A percentile compares a stretch with the other conserved stretches of the same genome.
Conservation (phyloP, 768 basidiomycete species). For the Boletus tylopilopsis region DNA sequence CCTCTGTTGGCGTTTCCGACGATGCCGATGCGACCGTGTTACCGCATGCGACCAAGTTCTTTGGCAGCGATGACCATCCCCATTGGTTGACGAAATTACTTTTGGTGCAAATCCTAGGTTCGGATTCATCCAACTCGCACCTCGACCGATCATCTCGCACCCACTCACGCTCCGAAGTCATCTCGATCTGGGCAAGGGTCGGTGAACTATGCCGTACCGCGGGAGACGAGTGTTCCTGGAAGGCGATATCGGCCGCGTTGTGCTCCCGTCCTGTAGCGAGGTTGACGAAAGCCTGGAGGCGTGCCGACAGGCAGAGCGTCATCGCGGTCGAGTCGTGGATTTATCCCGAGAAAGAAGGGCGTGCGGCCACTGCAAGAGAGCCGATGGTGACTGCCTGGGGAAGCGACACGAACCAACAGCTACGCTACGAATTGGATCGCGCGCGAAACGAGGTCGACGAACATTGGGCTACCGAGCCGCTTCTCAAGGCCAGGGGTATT, state of each 20-base stretch:
- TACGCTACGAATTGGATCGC: slow-evolving; percentile 45
- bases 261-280: slow-evolving; percentile 73
- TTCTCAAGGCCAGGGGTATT: slow-evolving; percentile 40
- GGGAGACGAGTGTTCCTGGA: slow-evolving; percentile 81
- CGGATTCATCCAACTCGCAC: slow-evolving; percentile 42
- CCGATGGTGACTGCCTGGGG: slow-evolving; percentile 67
- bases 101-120: slow-evolving; percentile 64
- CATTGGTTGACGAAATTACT: slow-evolving; percentile 81
- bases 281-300: slow-evolving; percentile 75
- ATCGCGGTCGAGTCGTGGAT: slow-evolving; percentile 68
- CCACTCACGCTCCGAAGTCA: slow-evolving; percentile 68
- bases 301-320: slow-evolving; percentile 59
- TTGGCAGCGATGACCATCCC: slow-evolving; percentile 66
- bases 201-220: slow-evolving; percentile 68
- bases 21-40: slow-evolving; percentile 1
- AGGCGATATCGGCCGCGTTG: slow-evolving; percentile 64
- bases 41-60: slow-evolving; percentile 38
- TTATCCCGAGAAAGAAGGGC: slow-evolving; percentile 38
- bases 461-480: slow-evolving; percentile 38
- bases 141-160: slow-evolving; percentile 50
- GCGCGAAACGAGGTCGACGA: slow-evolving; percentile 45
- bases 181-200: slow-evolving; percentile 68
- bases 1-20: slow-evolving; percentile 7
- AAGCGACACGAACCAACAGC: slow-evolving; percentile 47
- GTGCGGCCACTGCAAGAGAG: slow-evolving; percentile 28